Percentiles rank a stretch among this genome's conserved stretches.
phyloP scores from a whole-genome alignment of 352 stramenopile species.

The Phytophthora capsici region DNA sequence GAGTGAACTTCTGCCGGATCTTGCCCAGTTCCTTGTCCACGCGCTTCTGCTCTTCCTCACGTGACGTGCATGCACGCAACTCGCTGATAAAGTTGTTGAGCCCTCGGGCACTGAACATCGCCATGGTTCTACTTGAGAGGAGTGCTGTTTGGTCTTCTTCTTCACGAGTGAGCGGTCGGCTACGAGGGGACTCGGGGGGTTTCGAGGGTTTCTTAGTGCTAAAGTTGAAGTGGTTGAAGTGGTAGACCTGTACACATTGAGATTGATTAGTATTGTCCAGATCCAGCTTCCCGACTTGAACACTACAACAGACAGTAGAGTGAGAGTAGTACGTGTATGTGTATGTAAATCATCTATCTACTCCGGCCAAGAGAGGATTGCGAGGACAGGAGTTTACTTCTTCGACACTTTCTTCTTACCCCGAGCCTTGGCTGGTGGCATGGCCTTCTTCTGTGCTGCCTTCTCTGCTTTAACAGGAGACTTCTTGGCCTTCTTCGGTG shows the following conservation, averaged over 20 bases:
- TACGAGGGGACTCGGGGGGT: conserved; percentile 8
- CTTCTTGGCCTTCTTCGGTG: conserved; percentile 12
- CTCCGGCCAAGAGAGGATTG: conserved; percentile 12
- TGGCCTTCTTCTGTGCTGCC: conserved; percentile 14
- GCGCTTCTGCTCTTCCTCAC: conserved; percentile 95
- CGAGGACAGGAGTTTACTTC: conserved; percentile 30
- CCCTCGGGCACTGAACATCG: conserved; percentile 79
- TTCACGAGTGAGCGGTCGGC: conserved; percentile 25
- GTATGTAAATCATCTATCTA: conserved; percentile 47
- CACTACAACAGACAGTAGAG: no score
- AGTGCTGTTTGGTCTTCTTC: conserved; percentile 5
- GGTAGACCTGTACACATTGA: background rate
- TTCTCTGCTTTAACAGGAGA: conserved; percentile 6
- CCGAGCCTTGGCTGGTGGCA: conserved; percentile 21
- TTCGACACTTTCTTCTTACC: conserved; percentile 39
- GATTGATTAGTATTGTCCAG: no score
- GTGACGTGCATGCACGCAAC: conserved; percentile 70
- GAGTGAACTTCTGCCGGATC: conserved; percentile 97
- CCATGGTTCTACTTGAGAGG: conserved; percentile 40
- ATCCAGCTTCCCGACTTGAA: no score
- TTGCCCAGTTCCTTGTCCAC: conserved; percentile 98
- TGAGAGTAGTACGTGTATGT: conserved; percentile 39
- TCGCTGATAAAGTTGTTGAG: conserved; percentile 90
- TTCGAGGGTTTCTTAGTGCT: conserved; percentile 10
- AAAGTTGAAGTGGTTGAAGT: conserved; percentile 14